Evolutionary conservation across 1,284 basidiomycete species (phyloP), one percentile per base, ranked within the genome.

Genomic region (Mycena sp.): DNA sequence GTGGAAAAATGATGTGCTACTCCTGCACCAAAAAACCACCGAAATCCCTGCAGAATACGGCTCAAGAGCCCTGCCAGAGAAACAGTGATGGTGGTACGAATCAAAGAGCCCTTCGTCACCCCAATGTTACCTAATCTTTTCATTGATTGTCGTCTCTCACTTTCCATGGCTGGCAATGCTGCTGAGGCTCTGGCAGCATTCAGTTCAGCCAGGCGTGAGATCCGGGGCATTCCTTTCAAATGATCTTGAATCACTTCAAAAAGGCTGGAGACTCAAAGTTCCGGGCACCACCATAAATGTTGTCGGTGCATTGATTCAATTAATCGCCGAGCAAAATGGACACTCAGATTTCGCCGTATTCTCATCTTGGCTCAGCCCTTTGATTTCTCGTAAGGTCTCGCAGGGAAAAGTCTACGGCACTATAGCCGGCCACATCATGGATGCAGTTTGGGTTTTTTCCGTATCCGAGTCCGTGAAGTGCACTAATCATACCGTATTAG

Each of bases 361-460:
- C 21, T 63, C 61, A 1, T 28, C 61, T 2, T 58, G 49, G 61
- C 62, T 63, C 21, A 32, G 56, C 11, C 62, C 62, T 2, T 50
- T 63, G 6, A 44, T 63, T n/a, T 30, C 50, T 7, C 28, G 25
- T 19, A 32, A 58, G 14, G 44, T 63, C 4, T 19, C 35, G 7
- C 62, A 63, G 32, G 46, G 46, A 1, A 19, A 0, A 5, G 4
- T 29, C 0, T 59, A 63, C 25, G 62, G 62, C 12, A 63, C 50
- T 0, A 50, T 63, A 2, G 6, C 2, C 1, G 28, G 45, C 2
- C 51, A 43, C 14, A 59, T 63, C 7, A 2, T 37, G 17, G 35
- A 63, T 43, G 50, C 56, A 37, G 56, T 63, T 26, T 5, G 51
- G 45, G 32, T n/a, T 26, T 6, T 40, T 11, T 43, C 2, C 9